phyloP scores from a whole-genome alignment of 345 rosid species.

The Triadica sebifera region DNA sequence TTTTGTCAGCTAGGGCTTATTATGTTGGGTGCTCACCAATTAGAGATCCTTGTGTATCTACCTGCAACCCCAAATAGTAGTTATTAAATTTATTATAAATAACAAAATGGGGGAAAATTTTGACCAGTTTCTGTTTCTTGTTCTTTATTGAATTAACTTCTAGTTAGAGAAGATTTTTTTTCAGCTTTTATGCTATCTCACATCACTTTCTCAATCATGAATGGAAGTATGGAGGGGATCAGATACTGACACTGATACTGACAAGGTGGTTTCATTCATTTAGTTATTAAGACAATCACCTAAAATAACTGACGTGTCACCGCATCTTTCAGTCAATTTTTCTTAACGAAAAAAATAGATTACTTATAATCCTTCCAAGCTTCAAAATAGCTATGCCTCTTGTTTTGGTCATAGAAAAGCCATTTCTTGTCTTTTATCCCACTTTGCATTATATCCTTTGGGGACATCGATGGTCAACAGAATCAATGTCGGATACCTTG shows the following conservation, averaged over 20 bases:
- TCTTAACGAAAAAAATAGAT: background rate
- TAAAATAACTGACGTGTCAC: constrained; percentile 26
- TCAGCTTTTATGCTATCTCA: constrained; percentile 18
- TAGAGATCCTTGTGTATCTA: background rate
- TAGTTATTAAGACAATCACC: constrained; percentile 19
- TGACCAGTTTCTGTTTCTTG: constrained; percentile 26
- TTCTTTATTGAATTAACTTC: constrained; percentile 20
- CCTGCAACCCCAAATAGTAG: constrained; percentile 20
- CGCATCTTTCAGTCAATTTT: constrained; percentile 19
- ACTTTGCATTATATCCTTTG: background rate
- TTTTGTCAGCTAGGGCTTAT: constrained; percentile 19
- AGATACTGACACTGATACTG: constrained; percentile 28
- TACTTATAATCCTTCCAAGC: constrained; percentile 23
- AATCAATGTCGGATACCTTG: constrained; percentile 36
- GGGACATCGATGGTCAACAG: constrained; percentile 13
- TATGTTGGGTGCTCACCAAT: constrained; percentile 21
- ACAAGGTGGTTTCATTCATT: background rate
- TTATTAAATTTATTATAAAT: background rate
- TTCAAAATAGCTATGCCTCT: constrained; percentile 8
- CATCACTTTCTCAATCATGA: constrained; percentile 34
- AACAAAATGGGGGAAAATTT: background rate
- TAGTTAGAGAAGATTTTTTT: background rate
- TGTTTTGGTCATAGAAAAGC: constrained; percentile 19
- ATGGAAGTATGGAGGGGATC: background rate
- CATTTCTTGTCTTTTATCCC: constrained; percentile 29